Evolutionary conservation across 2,329 filamentous ascomycete genomes (phyloP), one percentile per base, ranked within the genome.

Genomic region (Xylaria arbuscula): DNA sequence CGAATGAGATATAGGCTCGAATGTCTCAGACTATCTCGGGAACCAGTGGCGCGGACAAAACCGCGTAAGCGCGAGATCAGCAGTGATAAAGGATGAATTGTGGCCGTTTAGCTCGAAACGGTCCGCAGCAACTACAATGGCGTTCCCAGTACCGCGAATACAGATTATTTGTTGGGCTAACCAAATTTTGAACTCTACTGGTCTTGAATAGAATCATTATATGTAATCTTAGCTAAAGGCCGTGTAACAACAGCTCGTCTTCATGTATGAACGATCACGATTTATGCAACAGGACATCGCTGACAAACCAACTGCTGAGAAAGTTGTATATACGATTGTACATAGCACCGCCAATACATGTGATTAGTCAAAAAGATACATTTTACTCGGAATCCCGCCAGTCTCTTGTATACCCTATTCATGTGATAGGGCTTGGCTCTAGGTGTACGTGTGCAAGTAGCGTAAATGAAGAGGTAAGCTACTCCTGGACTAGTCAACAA

Each of bases 381-480:
- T 54, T 32, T 42, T n/a, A 42, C 11, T 40, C 34, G 38, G 45
- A 24, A 42, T 64, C 45, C 22, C 34, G 61, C 45, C 22, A 56
- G 42, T 38, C 5, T 22, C 36, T 34, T 45, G 45, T 47, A 38
- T 36, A 54, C 8, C 3, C n/a, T 19, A 6, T 47, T 19, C 7
- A 45, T 57, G 22, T 45, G 55, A 24, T 59, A 54, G 47, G 36
- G 47, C 54, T 51, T 22, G 40, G 34, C 34, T 56, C 15, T 11
- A 53, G 11, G 24, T 34, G 50, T 34, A 34, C 50, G 19, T 24
- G 15, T 34, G 50, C 32, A 42, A 42, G 36, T 48, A 55, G 22
- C 38, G 38, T 36, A 55, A 54, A 54, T 19, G 10, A 55, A 47
- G 47, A 55, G 22, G 11, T 48, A 61, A 66, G n/a, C 60, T 64